A percentile compares a stretch with the other conserved stretches of the same genome.
Conservation (phyloP, 2,329 filamentous ascomycete species). For the Xylaria sp. region DNA sequence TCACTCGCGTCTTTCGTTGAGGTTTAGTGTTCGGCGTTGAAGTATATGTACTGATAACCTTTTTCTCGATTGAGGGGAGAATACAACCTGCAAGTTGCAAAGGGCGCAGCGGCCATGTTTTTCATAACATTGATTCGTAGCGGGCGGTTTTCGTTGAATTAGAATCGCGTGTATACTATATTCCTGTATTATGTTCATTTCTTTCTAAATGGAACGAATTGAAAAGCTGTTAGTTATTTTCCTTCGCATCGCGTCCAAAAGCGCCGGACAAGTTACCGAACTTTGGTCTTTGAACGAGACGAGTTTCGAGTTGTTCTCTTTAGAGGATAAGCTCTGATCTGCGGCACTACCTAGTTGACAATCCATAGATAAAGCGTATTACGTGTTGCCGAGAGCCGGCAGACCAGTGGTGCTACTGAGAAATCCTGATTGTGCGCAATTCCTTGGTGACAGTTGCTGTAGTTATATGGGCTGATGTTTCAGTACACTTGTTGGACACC, state of each 20-base stretch:
- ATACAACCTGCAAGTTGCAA: slow-evolving; percentile 18
- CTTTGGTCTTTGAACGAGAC: no score
- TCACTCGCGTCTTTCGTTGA: slow-evolving; percentile 22
- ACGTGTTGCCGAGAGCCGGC: slow-evolving; percentile 5
- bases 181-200: no score
- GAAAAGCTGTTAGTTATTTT: no score
- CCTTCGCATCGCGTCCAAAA: background rate
- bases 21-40: slow-evolving; percentile 27
- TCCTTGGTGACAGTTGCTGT: background rate
- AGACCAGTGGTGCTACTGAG: slow-evolving; percentile 1
- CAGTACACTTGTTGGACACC: background rate
- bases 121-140: background rate
- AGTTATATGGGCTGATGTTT: slow-evolving; percentile 3
- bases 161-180: no score
- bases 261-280: background rate
- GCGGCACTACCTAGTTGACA: background rate
- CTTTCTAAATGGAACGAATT: no score
- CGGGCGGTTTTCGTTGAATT: background rate
- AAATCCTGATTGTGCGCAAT: background rate
- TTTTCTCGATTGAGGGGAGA: slow-evolving; percentile 15
- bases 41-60: slow-evolving; percentile 29
- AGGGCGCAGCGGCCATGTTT: slow-evolving; percentile 1
- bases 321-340: background rate
- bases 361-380: no score
- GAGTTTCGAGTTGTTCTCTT: background rate